phyloP scores from a whole-genome alignment of 495 filamentous ascomycete species.

The Thozetella sp. region DNA sequence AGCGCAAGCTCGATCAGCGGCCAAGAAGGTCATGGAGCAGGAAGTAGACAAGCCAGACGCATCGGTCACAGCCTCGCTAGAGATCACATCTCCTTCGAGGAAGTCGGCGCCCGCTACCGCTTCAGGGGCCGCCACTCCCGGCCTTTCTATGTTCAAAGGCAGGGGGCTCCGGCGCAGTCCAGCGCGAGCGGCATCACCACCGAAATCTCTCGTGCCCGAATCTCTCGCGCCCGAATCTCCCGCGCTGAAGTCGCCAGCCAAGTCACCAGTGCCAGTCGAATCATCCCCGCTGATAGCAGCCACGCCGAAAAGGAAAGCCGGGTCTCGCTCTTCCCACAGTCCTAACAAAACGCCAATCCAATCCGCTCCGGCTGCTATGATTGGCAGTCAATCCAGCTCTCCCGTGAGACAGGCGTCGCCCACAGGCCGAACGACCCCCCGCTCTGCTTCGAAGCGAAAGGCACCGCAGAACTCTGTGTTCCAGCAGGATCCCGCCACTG shows the following conservation, averaged over 20 bases:
- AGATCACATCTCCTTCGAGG: slow-evolving; percentile 31
- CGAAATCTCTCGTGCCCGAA: slow-evolving; percentile 6
- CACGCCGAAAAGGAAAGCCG: slow-evolving; percentile 9
- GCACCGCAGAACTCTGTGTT: slow-evolving; percentile 49
- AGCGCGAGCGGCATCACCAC: slow-evolving; percentile 6
- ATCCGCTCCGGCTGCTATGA: slow-evolving; percentile 24
- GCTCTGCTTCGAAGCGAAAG: slow-evolving; percentile 28
- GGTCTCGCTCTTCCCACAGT: slow-evolving; percentile 8
- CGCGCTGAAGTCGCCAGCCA: slow-evolving; percentile 7
- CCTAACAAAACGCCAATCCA: slow-evolving; percentile 13
- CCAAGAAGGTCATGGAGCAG: slow-evolving; percentile 61
- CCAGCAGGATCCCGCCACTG: slow-evolving; percentile 56
- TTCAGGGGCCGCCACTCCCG: slow-evolving; percentile 63
- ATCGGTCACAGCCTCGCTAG: slow-evolving; percentile 48
- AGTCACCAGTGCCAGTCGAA: too few species aligned
- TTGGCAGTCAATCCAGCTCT: slow-evolving; percentile 31
- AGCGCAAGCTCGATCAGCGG: slow-evolving; percentile 43
- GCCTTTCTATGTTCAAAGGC: slow-evolving; percentile 53
- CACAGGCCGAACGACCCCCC: slow-evolving; percentile 18
- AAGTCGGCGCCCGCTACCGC: slow-evolving; percentile 19
- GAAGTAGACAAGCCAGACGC: slow-evolving; percentile 57
- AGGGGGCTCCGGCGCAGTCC: slow-evolving; percentile 54
- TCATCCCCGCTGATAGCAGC: neutral
- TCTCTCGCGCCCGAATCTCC: slow-evolving; percentile 4
- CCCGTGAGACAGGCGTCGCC: slow-evolving; percentile 24